Evolutionary conservation across 129 eudicot species (phyloP).

Genomic region (Glebionis coronaria): DNA sequence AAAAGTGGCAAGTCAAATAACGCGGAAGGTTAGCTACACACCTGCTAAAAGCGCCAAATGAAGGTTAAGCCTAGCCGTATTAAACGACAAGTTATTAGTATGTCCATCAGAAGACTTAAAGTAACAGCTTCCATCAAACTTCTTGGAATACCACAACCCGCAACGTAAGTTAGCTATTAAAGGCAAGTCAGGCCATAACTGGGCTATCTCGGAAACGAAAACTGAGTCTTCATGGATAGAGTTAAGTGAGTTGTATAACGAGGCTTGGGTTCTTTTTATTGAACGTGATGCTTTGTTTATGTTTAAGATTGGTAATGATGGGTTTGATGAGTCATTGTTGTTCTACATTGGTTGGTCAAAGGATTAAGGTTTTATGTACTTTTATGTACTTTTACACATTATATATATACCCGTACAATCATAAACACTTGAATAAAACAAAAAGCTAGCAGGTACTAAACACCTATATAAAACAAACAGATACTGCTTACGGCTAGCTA

Average conservation of each 20-base stretch:
- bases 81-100: slow-evolving; percentile 75
- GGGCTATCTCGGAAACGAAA: slow-evolving; percentile 81
- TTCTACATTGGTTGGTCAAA: slow-evolving; percentile 35
- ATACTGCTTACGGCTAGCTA: too few relatives aligned
- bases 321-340: slow-evolving; percentile 4
- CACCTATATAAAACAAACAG: too few relatives aligned
- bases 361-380: neutral
- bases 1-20: too few relatives aligned
- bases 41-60: slow-evolving; percentile 84
- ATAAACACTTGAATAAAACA: too few relatives aligned
- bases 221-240: slow-evolving; percentile 88
- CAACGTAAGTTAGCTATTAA: slow-evolving; percentile 88
- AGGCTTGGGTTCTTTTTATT: slow-evolving; percentile 58
- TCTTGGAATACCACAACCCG: slow-evolving; percentile 75
- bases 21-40: slow-evolving; percentile 19
- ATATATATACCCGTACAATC: too few relatives aligned
- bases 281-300: slow-evolving; percentile 76
- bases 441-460: too few relatives aligned
- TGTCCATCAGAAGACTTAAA: slow-evolving; percentile 97
- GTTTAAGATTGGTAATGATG: slow-evolving; percentile 35
- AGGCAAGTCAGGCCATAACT: slow-evolving; percentile 86
- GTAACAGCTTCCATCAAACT: slow-evolving; percentile 70
- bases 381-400: too few relatives aligned
- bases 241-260: slow-evolving; percentile 64
- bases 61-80: slow-evolving; percentile 86